phyloP scores from a whole-genome alignment of 2,329 filamentous ascomycete species.

The Thielaviopsis euricoi region DNA sequence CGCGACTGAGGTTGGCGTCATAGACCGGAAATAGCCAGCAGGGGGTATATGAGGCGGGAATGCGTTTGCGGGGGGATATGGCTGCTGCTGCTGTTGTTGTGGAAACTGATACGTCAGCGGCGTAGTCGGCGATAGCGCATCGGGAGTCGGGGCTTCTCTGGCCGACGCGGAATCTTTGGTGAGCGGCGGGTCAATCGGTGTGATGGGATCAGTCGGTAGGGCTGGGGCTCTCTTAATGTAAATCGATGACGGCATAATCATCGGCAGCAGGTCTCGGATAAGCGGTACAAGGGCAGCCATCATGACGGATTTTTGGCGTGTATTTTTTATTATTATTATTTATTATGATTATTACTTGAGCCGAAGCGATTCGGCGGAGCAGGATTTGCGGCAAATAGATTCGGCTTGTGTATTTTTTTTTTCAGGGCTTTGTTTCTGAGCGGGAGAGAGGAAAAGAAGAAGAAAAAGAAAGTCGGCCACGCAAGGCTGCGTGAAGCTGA shows the following conservation, averaged over 20 bases:
- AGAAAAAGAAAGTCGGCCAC: not conserved
- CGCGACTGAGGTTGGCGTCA: not conserved
- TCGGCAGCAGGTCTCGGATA: conserved; percentile 40
- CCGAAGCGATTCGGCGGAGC: not conserved
- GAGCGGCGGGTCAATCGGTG: conserved; percentile 24
- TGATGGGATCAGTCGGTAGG: conserved; percentile 3
- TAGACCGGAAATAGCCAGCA: not conserved
- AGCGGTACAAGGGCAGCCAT: conserved; percentile 40
- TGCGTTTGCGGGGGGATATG: not conserved
- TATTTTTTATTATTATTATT: too few relatives aligned
- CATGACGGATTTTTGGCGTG: not conserved
- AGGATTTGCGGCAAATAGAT: not conserved
- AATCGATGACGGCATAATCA: conserved; percentile 42
- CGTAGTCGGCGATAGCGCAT: not conserved
- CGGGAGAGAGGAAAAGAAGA: not conserved
- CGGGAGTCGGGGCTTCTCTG: not conserved
- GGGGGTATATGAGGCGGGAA: not conserved
- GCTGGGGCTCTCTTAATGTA: conserved; percentile 29
- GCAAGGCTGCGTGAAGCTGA: not conserved
- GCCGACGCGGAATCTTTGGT: not conserved
- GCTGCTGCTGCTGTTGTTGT: conserved; percentile 10
- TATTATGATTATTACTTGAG: too few relatives aligned
- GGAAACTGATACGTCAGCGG: conserved; percentile 17
- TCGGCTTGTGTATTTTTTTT: not conserved
- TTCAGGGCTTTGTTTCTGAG: not conserved